phyloP scores from a whole-genome alignment of 768 basidiomycete genomes.

The Tricholoma flavovirens region DNA sequence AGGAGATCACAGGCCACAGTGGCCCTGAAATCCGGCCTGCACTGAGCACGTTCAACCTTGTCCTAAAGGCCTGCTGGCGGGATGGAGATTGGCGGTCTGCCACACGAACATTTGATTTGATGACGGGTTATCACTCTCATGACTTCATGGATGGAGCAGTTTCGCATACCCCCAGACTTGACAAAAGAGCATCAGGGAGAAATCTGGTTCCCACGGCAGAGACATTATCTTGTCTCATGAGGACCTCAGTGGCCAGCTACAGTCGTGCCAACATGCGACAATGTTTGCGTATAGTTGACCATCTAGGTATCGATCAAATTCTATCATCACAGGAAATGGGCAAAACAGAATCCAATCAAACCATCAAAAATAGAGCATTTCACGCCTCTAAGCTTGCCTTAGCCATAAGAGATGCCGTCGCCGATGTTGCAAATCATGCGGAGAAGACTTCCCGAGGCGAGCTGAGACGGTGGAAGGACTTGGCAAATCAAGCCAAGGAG shows the following conservation, averaged over 20 bases:
- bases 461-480: slow-evolving; percentile 21
- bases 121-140: slow-evolving; percentile 60
- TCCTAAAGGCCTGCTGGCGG: slow-evolving; percentile 60
- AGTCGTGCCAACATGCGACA: slow-evolving; percentile 51
- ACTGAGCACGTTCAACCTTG: slow-evolving; percentile 53
- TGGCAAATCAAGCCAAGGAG: slow-evolving; percentile 19
- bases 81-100: slow-evolving; percentile 58
- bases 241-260: slow-evolving; percentile 49
- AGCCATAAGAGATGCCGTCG: slow-evolving; percentile 36
- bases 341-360: slow-evolving; percentile 24
- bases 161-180: slow-evolving; percentile 29
- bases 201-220: slow-evolving; percentile 45
- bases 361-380: slow-evolving; percentile 32
- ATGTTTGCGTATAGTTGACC: slow-evolving; percentile 51
- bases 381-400: slow-evolving; percentile 44
- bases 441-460: slow-evolving; percentile 16
- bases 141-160: slow-evolving; percentile 49
- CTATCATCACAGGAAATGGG: slow-evolving; percentile 18
- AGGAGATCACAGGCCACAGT: slow-evolving; percentile 40
- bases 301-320: slow-evolving; percentile 35
- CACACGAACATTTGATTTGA: slow-evolving; percentile 55
- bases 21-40: slow-evolving; percentile 43
- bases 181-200: slow-evolving; percentile 37
- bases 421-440: slow-evolving; percentile 24
- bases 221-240: slow-evolving; percentile 50